Percentiles rank a stretch among this genome's conserved stretches.
phyloP scores from a whole-genome alignment of 169 alveolate genomes.

The Plasmodium falciparum region DNA sequence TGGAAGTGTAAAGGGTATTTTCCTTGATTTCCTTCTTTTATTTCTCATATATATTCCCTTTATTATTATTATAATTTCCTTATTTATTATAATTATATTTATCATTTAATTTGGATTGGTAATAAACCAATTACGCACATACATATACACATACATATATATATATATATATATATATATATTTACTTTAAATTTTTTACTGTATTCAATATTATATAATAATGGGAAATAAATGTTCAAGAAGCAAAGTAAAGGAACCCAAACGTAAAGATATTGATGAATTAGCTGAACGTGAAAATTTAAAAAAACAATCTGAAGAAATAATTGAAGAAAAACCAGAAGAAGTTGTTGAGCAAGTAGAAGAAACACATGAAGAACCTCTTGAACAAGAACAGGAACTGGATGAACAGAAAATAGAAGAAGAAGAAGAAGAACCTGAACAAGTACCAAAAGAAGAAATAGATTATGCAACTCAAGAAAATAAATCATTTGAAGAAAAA shows the following conservation, averaged over 20 bases:
- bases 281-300: constrained; percentile 54
- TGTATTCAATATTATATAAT: constrained; percentile 15
- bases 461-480: constrained; percentile 74
- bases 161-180: too few species aligned
- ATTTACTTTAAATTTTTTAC: neutral
- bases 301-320: constrained; percentile 37
- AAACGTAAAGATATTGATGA: constrained; percentile 83
- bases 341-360: constrained; percentile 48
- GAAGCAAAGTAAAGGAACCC: constrained; percentile 82
- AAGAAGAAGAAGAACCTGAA: constrained; percentile 70
- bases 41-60: neutral
- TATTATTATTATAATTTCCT: neutral
- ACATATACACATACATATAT: too few species aligned
- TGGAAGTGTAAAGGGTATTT: constrained; percentile 4
- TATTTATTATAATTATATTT: constrained; percentile 7
- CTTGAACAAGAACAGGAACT: constrained; percentile 51
- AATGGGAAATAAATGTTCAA: constrained; percentile 76
- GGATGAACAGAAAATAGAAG: constrained; percentile 5
- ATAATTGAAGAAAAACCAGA: constrained; percentile 45
- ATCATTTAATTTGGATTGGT: too few species aligned
- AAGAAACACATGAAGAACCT: constrained; percentile 59
- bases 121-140: too few species aligned
- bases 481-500: constrained; percentile 64
- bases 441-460: constrained; percentile 67
- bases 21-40: constrained; percentile 4